These are phyloP conservation scores for Funneliformis mosseae DNA, from an alignment of 192 early-diverging fungal genomes.

Conservation along the genomic window DNA sequence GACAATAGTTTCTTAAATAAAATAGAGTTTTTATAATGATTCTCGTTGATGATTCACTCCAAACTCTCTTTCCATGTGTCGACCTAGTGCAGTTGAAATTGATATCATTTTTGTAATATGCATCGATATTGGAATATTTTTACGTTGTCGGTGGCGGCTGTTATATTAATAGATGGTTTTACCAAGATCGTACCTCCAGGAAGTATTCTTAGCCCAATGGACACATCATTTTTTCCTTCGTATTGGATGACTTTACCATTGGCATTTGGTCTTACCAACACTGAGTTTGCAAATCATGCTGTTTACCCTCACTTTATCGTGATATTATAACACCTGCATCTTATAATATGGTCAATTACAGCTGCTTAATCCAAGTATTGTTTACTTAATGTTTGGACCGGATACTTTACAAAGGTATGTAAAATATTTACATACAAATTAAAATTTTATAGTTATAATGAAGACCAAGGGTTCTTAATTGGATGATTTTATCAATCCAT, in stretches of 20 bases:
- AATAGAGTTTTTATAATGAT: conserved; percentile 46
- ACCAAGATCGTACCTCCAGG: conserved; percentile 54
- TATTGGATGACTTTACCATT: conserved; percentile 49
- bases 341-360: conserved; percentile 58
- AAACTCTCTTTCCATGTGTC: conserved; percentile 38
- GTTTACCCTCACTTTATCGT: conserved; percentile 66
- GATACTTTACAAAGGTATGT: conserved; percentile 45
- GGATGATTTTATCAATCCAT: conserved; percentile 60
- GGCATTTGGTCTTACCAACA: conserved; percentile 61
- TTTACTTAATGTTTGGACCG: conserved; percentile 75
- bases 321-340: conserved; percentile 64
- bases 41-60: conserved; percentile 43
- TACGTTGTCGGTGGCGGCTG: conserved; percentile 51
- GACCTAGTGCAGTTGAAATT: conserved; percentile 48
- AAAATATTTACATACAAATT: background rate
- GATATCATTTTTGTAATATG: conserved; percentile 53
- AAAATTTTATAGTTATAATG: conserved; percentile 44
- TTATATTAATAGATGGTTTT: conserved; percentile 64
- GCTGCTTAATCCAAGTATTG: conserved; percentile 50
- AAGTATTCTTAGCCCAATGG: conserved; percentile 53
- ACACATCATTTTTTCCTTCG: conserved; percentile 55
- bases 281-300: conserved; percentile 64
- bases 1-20: background rate
- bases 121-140: conserved; percentile 63
- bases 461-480: conserved; percentile 45